Base-by-base conservation (phyloP, 2,329 filamentous ascomycete species). In the Arthroderma sp. region DNA sequence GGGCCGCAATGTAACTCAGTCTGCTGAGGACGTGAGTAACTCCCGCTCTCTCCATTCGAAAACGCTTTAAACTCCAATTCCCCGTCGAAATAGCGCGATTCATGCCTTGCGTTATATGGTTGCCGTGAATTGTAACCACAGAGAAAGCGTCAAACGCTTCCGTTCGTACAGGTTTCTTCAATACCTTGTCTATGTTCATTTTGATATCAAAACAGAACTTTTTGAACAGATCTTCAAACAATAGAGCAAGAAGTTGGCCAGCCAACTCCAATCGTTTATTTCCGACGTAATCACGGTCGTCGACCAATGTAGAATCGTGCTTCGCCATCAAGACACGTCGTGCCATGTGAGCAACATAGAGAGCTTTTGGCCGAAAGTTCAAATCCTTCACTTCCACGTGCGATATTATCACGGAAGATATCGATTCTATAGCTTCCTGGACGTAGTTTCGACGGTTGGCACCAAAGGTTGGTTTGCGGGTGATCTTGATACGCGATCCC, bases 211-310 rank as follows among this genome's bases (percentile, higher is more conserved):
- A 77, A 55, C 85, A 84, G 63, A 95, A 95, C 49, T 85, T 84
- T 69, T 98, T 98, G 77, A 98, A 98, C 48, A 95, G 67, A 71
- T 98, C 93, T 64, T 98, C 93, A 54, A 98, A 98, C 0, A 98
- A 73, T 1, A 98, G 73, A 3, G 91, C 88, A 49, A 98, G 69
- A 60, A 98, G 80, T 64, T 96, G 91, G 0, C 91, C 91, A 44
- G 93, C 93, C 65, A 98, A 65, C 63, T 98, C 91, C 37, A 98
- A 71, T 48, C 91, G 80, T 67, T 98, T 98, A 68, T 98, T 98
- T 52, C 91, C 91, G 29, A 98, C 87, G 57, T 96, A 98, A 65
- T 98, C 93, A 59, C 91, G 78, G 61, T 98, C 91, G 55, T 98
- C 91, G 1, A 98, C 86, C 43, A 96, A 71, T 46, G 83, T 86